Conservation (phyloP, 495 filamentous ascomycete species). For the Melanomma pulvis-pyrius region DNA sequence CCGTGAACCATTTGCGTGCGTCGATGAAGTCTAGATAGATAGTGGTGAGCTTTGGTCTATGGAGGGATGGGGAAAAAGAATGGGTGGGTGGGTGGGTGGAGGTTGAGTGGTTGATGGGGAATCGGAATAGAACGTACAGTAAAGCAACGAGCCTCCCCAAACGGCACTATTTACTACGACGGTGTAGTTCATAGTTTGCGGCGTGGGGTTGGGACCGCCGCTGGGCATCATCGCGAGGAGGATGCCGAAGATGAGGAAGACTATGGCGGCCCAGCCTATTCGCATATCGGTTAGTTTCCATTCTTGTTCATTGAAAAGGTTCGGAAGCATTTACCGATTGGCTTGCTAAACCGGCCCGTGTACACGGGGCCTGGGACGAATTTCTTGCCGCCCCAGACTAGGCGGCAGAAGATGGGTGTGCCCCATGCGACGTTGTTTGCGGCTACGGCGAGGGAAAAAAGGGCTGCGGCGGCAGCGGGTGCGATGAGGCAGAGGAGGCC, state of each 20-base stretch:
- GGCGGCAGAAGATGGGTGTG: conserved; percentile 63
- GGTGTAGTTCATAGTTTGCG: conserved; percentile 66
- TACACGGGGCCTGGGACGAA: conserved; percentile 69
- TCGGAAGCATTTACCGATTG: conserved; percentile 41
- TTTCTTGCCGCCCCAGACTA: conserved; percentile 63
- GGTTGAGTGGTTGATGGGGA: no score
- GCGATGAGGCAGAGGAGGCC: conserved; percentile 64
- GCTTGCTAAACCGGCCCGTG: conserved; percentile 56
- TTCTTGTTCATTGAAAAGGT: not conserved
- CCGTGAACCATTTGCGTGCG: conserved; percentile 49
- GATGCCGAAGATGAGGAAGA: conserved; percentile 61
- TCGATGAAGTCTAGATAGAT: conserved; percentile 43
- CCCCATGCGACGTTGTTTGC: conserved; percentile 66
- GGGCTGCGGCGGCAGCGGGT: conserved; percentile 59
- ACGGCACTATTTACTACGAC: conserved; percentile 66
- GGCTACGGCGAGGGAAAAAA: conserved; percentile 66
- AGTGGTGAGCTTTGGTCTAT: no score
- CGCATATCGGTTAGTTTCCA: not conserved
- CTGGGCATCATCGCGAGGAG: conserved; percentile 63
- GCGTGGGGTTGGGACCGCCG: conserved; percentile 58
- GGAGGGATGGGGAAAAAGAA: no score
- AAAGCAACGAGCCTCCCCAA: conserved; percentile 62
- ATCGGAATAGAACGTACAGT: conserved; percentile 43
- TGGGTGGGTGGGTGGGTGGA: no score
- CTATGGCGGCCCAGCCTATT: conserved; percentile 54